Base-by-base conservation (phyloP, 192 early-diverging fungal species). In the Geosiphon pyriformis region DNA sequence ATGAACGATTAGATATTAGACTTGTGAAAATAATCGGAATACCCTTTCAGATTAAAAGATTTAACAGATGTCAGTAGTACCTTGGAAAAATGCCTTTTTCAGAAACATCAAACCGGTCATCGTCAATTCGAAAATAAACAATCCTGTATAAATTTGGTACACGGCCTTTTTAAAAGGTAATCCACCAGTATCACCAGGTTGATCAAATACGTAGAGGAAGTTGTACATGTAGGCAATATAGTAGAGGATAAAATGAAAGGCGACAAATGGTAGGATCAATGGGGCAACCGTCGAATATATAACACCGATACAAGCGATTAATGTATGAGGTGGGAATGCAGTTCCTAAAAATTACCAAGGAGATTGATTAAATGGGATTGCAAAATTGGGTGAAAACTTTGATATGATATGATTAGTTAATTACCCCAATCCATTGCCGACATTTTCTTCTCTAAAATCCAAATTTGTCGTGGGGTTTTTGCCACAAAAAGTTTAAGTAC, bases 281-380 rank as follows among this genome's bases (percentile, higher is more conserved):
- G 94, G 94, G n/a, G 92, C 85, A 23, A 94, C 81, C 47, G 85
- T 82, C 31, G 82, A 81, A 70, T 94, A 96, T 4, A 87, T 76
- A n/a, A 93, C 64, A 8, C 94, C 94, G 63, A 81, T 76, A 31
- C 51, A 77, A 42, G 89, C 89, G 10, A 91, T 83, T 0, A 91
- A 70, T 46, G 82, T 82, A 59, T 89, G 88, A 2, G 76, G 74
- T 17, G 90, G 90, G 49, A 89, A 85, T n/a, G 76, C 59, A 10
- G 79, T 76, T 27, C 81, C 37, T 42, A 42, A 42, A 42, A 42
- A 10, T 42, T 42, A 10, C 37, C 6, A 10, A 42, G 6, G 7
- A 42, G 37, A 42, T 42, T 42, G 6, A 10, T 6, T 42, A 15
- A 42, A 42, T 42, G 6, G 15, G 15, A 10, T 42, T 15, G 37